Conservation (phyloP, 2,329 filamentous ascomycete species). For the Sclerotinia subarctica region DNA sequence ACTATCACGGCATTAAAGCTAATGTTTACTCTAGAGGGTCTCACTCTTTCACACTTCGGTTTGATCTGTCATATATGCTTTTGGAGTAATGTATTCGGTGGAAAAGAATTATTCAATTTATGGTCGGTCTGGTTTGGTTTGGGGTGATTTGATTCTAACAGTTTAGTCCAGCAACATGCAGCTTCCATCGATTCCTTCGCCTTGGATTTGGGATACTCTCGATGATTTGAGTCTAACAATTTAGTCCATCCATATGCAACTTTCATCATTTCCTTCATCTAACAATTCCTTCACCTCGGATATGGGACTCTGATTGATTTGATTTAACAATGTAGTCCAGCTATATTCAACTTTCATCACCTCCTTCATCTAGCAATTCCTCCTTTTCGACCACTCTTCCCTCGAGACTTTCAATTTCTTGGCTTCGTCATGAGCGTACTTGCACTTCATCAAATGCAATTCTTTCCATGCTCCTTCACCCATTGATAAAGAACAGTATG, state of each 20-base stretch:
- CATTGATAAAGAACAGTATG: neutral
- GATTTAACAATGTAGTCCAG: neutral
- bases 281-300: too few species aligned
- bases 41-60: too few species aligned
- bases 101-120: neutral
- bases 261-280: neutral
- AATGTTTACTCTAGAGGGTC: neutral
- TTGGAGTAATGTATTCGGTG: neutral
- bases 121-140: neutral
- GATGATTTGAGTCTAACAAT: too few species aligned
- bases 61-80: neutral
- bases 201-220: too few species aligned
- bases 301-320: too few species aligned
- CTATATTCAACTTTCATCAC: neutral
- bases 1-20: neutral
- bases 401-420: neutral
- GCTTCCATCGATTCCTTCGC: too few species aligned
- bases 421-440: slow-evolving; percentile 13
- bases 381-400: neutral
- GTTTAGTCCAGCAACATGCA: too few species aligned
- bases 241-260: neutral
- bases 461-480: slow-evolving; percentile 9
- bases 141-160: too few species aligned
- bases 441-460: slow-evolving; percentile 19
- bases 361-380: neutral